Evolutionary conservation across 176 grass and related monocot genomes (phyloP).

Genomic region (Raddia distichophylla): DNA sequence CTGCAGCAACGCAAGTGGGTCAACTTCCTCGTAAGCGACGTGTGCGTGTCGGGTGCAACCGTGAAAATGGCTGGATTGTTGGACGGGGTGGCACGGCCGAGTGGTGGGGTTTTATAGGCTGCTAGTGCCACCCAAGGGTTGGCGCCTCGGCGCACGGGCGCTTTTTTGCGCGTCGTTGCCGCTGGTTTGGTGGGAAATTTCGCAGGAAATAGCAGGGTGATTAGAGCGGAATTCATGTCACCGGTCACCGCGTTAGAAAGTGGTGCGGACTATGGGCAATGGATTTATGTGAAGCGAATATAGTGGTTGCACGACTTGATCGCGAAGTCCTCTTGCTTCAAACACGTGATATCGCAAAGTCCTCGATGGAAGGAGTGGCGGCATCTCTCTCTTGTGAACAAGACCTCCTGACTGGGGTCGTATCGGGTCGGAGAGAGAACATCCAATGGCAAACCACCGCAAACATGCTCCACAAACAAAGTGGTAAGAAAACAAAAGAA

Average conservation of each 20-base stretch:
- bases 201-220: not conserved
- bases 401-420: no score
- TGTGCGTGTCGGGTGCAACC: not conserved
- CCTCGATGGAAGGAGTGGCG: no score
- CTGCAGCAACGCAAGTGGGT: not conserved
- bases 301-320: no score
- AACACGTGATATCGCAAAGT: no score
- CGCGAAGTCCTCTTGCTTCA: no score
- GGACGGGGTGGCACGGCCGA: not conserved
- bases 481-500: no score
- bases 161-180: not conserved
- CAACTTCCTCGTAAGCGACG: not conserved
- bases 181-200: constrained; percentile 5
- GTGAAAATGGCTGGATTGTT: not conserved
- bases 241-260: not conserved
- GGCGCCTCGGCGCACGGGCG: no score
- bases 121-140: no score
- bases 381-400: no score
- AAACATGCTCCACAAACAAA: no score
- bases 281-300: not conserved
- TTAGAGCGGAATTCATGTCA: not conserved
- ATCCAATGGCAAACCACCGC: no score
- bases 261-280: not conserved
- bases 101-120: constrained; percentile 19
- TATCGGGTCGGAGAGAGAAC: no score